Conservation (phyloP, 1,284 basidiomycete genomes). For the Cerioporus squamosus region DNA sequence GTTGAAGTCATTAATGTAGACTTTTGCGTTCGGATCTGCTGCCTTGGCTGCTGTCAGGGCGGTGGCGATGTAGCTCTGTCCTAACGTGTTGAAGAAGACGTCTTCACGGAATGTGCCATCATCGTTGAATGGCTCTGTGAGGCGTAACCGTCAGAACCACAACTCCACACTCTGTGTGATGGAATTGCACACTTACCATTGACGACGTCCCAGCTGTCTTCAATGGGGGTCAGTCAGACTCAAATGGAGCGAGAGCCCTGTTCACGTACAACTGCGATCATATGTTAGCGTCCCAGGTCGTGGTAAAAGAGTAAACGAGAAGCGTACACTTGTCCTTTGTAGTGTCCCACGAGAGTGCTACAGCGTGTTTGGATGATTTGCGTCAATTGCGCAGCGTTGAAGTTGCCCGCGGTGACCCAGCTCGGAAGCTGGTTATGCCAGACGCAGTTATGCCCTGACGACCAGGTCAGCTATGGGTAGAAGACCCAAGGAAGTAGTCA, state of each 20-base stretch:
- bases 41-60: slow-evolving; percentile 49
- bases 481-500: background rate
- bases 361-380: slow-evolving; percentile 51
- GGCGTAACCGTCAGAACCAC: too few species aligned
- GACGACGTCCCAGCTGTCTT: slow-evolving; percentile 43
- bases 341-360: slow-evolving; percentile 50
- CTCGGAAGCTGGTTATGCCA: slow-evolving; percentile 59
- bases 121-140: slow-evolving; percentile 56
- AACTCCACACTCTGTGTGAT: too few species aligned
- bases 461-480: background rate
- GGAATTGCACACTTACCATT: too few species aligned
- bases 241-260: background rate
- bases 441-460: slow-evolving; percentile 50
- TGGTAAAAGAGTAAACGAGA: background rate
- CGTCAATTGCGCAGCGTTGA: slow-evolving; percentile 47
- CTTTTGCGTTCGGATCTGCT: slow-evolving; percentile 47
- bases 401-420: slow-evolving; percentile 52
- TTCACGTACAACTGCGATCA: slow-evolving; percentile 27
- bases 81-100: slow-evolving; percentile 52
- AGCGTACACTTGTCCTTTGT: slow-evolving; percentile 53
- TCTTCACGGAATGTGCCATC: slow-evolving; percentile 54
- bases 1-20: slow-evolving; percentile 61
- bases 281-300: background rate
- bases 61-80: slow-evolving; percentile 45
- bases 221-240: background rate